Conservation (phyloP, 768 basidiomycete genomes). For the Austroboletus festivus region DNA sequence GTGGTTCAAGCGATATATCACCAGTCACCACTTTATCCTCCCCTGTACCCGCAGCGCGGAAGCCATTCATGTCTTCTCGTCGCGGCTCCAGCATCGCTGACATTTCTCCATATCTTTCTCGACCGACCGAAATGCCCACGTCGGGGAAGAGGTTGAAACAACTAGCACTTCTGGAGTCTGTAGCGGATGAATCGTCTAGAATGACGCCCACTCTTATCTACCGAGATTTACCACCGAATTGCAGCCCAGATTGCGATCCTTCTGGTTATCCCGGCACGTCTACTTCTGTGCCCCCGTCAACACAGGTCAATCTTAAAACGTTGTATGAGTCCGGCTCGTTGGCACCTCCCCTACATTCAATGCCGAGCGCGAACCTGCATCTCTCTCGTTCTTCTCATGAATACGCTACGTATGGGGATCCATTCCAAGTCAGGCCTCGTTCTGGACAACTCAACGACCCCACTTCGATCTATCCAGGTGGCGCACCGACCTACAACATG, state of each 20-base stretch:
- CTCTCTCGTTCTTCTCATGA: conserved; percentile 6
- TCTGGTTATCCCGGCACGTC: conserved; percentile 16
- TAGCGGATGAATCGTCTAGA: conserved; percentile 70
- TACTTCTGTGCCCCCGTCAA: conserved; percentile 30
- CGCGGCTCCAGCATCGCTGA: conserved; percentile 53
- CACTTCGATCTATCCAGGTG: conserved; percentile 7
- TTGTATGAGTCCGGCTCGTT: conserved; percentile 35
- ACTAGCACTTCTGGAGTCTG: conserved; percentile 65
- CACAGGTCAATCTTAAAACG: conserved; percentile 24
- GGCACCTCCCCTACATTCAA: conserved; percentile 5
- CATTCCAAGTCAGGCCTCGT: conserved; percentile 46
- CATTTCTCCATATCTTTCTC: conserved; percentile 66
- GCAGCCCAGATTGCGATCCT: conserved; percentile 1
- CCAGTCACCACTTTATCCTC: conserved; percentile 5
- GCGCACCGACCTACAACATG: conserved; percentile 7
- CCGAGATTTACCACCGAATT: conserved; percentile 21
- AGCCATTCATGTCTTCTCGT: conserved; percentile 26
- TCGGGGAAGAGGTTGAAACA: conserved; percentile 67
- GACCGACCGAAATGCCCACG: conserved; percentile 49
- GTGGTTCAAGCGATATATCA: conserved; percentile 8
- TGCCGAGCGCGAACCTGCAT: conserved; percentile 6
- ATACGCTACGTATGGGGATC: conserved; percentile 18
- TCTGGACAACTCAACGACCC: conserved; percentile 46
- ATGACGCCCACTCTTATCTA: conserved; percentile 44
- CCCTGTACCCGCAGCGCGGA: conserved; percentile 15